Evolutionary conservation across 768 basidiomycete species (phyloP), one percentile per base, ranked within the genome.

Genomic region (Lactarius deliciosus): DNA sequence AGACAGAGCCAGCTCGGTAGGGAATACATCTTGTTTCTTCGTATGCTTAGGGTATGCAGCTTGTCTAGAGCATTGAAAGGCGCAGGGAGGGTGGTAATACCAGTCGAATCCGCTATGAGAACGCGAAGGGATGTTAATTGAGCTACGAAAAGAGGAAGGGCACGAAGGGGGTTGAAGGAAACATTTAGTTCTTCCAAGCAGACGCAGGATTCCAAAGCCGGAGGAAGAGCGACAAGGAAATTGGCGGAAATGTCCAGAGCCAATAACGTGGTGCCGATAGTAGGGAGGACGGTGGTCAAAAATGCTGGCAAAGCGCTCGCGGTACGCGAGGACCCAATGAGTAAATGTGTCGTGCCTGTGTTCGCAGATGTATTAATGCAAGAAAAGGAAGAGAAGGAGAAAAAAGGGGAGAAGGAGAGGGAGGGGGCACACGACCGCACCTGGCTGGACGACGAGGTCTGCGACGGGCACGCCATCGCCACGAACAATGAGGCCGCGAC

Each of bases 1-100:
- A 93, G 84, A 75, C 93, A 94, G 56, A 99, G 82, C 96, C 97
- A 99, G 68, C 90, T 87, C n/a, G 97, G 96, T 20, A 98, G 83
- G 8, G 90, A 85, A 70, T 91, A 83, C 73, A 99, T 81, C 75
- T 90, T 90, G 78, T 99, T 99, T 73, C 90, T 81, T 56, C 96
- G 87, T 63, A 96, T 77, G 74, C 94, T 95, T 71, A 94, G 84
- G 13, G 94, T 96, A 74, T 97, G 94, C 41, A 99, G 81, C 71
- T 85, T 87, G 69, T 87, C 86, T 16, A 98, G 83, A 54, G 86
- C 81, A 32, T 81, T 83, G 47, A 98, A 81, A 28, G 89, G 82
- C 61, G 87, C 83, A 3, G 96, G 93, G 11, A 99, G 78, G 3
- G 86, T 88, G 64, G 77, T 78, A 70, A 98, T 86, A 38, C 91